A percentile compares a stretch with the other conserved stretches of the same genome.
These are phyloP conservation scores for Saccharum officinarum DNA, from an alignment of 176 grass and related monocot genomes.

Conservation along the genomic window DNA sequence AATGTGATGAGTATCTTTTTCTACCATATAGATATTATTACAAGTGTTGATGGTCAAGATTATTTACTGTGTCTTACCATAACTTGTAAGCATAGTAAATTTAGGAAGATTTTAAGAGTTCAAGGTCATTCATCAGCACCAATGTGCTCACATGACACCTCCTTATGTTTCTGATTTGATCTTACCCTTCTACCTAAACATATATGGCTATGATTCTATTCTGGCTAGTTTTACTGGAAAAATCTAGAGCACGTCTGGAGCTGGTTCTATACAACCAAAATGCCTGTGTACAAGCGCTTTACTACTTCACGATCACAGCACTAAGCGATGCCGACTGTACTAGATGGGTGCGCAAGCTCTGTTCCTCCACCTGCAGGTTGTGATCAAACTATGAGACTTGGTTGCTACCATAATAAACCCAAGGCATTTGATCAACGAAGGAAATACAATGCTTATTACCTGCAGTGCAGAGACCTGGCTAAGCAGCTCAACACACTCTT, in stretches of 20 bases:
- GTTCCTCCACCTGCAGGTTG: slow-evolving; percentile 46
- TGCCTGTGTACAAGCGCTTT: neutral
- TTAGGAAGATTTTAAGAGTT: neutral
- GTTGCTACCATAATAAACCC: neutral
- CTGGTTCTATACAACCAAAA: neutral
- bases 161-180: neutral
- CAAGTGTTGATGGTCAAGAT: neutral
- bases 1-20: neutral
- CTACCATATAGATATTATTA: neutral
- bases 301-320: neutral
- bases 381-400: neutral
- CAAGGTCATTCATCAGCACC: neutral
- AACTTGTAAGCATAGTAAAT: neutral
- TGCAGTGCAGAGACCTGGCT: slow-evolving; percentile 32
- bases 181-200: neutral
- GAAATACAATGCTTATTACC: slow-evolving; percentile 2
- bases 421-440: neutral
- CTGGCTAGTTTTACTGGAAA: neutral
- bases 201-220: neutral
- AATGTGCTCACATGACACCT: neutral
- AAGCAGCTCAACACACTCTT: slow-evolving; percentile 47
- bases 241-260: neutral
- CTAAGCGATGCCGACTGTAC: slow-evolving; percentile 27
- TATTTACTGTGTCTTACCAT: neutral
- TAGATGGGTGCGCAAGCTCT: slow-evolving; percentile 62